These are phyloP conservation scores for Hypoxylon trugodes DNA, from an alignment of 495 filamentous ascomycete genomes.

Conservation along the genomic window DNA sequence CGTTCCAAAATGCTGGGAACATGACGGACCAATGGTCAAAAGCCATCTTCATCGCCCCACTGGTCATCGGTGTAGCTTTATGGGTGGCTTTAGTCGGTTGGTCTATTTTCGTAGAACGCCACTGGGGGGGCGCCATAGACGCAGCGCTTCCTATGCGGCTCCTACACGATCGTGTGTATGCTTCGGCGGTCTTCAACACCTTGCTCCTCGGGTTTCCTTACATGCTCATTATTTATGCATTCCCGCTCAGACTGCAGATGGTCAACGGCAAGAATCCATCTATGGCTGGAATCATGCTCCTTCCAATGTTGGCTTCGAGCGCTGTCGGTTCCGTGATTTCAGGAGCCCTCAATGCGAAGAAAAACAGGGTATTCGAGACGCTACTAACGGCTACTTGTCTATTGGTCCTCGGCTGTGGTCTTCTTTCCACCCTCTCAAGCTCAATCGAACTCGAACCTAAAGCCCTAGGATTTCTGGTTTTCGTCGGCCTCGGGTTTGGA, in stretches of 20 bases:
- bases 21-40: slow-evolving; percentile 49
- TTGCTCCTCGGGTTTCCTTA: slow-evolving; percentile 65
- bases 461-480: slow-evolving; percentile 53
- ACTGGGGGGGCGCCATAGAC: slow-evolving; percentile 43
- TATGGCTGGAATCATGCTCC: slow-evolving; percentile 64
- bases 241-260: slow-evolving; percentile 67
- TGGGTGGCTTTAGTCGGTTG: slow-evolving; percentile 56
- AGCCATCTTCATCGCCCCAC: slow-evolving; percentile 54
- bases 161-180: slow-evolving; percentile 50
- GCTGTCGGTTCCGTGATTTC: slow-evolving; percentile 58
- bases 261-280: slow-evolving; percentile 60
- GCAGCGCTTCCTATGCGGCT: slow-evolving; percentile 54
- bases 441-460: slow-evolving; percentile 43
- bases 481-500: slow-evolving; percentile 59
- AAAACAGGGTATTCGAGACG: slow-evolving; percentile 47
- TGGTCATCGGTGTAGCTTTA: slow-evolving; percentile 51
- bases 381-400: slow-evolving; percentile 44
- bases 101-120: slow-evolving; percentile 45
- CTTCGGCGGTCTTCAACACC: slow-evolving; percentile 53
- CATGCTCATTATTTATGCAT: slow-evolving; percentile 61
- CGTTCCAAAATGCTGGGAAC: slow-evolving; percentile 64
- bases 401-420: slow-evolving; percentile 51
- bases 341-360: slow-evolving; percentile 48
- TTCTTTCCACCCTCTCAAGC: slow-evolving; percentile 47
- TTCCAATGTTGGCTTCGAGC: slow-evolving; percentile 61